These are phyloP conservation scores for Globisporangium ultimum DNA, from an alignment of 352 stramenopile species.

Conservation along the genomic window DNA sequence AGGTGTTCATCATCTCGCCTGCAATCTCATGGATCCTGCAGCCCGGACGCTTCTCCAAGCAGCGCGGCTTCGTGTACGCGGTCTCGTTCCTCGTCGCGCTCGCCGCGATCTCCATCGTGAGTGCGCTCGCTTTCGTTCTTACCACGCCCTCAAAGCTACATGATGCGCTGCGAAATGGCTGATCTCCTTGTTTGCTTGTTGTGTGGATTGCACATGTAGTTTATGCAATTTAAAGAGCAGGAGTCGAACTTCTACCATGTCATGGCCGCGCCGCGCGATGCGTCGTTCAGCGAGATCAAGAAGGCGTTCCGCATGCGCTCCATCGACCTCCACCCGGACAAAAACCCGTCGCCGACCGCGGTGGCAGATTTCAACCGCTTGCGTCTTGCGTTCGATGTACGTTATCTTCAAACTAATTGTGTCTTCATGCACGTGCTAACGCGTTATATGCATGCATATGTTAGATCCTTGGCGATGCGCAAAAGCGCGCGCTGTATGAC, in stretches of 20 bases:
- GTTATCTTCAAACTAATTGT: constrained; percentile 7
- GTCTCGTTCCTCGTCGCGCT: constrained; percentile 92
- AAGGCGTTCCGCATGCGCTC: constrained; percentile 94
- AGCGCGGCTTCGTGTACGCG: constrained; percentile 92
- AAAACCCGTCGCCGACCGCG: constrained; percentile 92
- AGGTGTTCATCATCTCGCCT: constrained; percentile 82
- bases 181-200: neutral
- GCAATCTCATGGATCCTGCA: constrained; percentile 95
- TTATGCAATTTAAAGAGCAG: constrained; percentile 86
- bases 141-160: too few species aligned
- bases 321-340: constrained; percentile 96
- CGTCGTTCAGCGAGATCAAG: constrained; percentile 94
- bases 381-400: constrained; percentile 93
- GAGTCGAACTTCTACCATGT: constrained; percentile 95
- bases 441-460: neutral
- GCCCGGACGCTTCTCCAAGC: constrained; percentile 91
- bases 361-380: constrained; percentile 92
- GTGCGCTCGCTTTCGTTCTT: constrained; percentile 10
- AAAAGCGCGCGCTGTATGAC: constrained; percentile 95
- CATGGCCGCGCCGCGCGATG: constrained; percentile 86
- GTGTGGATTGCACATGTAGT: constrained; percentile 18
- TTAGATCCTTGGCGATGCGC: constrained; percentile 79
- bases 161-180: too few species aligned
- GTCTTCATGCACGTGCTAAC: neutral
- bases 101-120: constrained; percentile 91